Evolutionary conservation across 495 filamentous ascomycete genomes (phyloP).

Genomic region (Tuber aestivum): DNA sequence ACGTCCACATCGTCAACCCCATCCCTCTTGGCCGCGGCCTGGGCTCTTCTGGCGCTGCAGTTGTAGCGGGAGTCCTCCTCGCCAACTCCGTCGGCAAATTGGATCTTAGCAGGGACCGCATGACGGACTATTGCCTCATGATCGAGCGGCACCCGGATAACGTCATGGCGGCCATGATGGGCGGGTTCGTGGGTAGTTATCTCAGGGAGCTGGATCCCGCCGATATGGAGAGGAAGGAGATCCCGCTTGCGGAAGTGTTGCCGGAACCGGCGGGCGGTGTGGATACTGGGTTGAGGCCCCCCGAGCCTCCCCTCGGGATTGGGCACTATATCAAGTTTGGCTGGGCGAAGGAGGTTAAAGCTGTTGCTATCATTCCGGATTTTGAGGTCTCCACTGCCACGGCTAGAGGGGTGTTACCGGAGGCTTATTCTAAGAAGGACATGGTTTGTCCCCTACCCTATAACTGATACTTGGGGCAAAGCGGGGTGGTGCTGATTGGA

Average conservation of each 20-base stretch:
- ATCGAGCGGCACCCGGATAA: slow-evolving; percentile 97
- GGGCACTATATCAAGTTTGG: slow-evolving; percentile 88
- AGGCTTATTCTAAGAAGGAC: slow-evolving; percentile 67
- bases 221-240: slow-evolving; percentile 79
- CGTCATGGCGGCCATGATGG: slow-evolving; percentile 87
- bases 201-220: slow-evolving; percentile 80
- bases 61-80: slow-evolving; percentile 86
- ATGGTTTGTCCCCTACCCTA: slow-evolving; percentile 53
- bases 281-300: slow-evolving; percentile 75
- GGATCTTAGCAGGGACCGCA: slow-evolving; percentile 67
- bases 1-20: slow-evolving; percentile 84
- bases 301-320: slow-evolving; percentile 81
- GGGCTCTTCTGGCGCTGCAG: slow-evolving; percentile 86
- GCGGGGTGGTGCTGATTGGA: slow-evolving; percentile 11
- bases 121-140: slow-evolving; percentile 95
- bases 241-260: slow-evolving; percentile 90
- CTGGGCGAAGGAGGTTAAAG: slow-evolving; percentile 90
- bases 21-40: slow-evolving; percentile 87
- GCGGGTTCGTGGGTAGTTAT: slow-evolving; percentile 95
- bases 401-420: slow-evolving; percentile 74
- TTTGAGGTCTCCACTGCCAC: slow-evolving; percentile 88
- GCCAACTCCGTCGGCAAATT: slow-evolving; percentile 83
- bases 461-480: background rate
- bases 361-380: slow-evolving; percentile 86
- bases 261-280: slow-evolving; percentile 78